A percentile compares a stretch with the other conserved stretches of the same genome.
phyloP scores from a whole-genome alignment of 148 eudicot species.

The Cornus kousa region DNA sequence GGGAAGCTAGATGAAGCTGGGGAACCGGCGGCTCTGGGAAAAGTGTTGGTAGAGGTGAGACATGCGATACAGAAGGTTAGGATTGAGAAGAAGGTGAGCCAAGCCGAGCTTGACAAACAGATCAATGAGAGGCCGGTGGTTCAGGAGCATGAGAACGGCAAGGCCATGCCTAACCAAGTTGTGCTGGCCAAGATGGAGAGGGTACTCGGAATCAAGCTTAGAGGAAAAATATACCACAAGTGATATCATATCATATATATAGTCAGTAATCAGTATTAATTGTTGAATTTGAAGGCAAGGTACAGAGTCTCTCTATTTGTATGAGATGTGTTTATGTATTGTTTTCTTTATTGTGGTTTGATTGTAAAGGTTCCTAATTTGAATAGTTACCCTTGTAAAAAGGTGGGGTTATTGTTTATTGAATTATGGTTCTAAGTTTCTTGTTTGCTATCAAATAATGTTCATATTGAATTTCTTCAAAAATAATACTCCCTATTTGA shows the following conservation, averaged over 20 bases:
- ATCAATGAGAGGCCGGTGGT: constrained; percentile 67
- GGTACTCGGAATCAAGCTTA: constrained; percentile 72
- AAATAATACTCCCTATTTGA: too few species aligned
- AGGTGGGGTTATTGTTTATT: too few species aligned
- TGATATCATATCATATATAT: constrained; percentile 3
- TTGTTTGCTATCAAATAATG: too few species aligned
- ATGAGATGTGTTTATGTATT: too few species aligned
- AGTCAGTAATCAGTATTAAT: too few species aligned
- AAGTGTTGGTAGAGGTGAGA: constrained; percentile 49
- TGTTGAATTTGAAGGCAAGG: too few species aligned
- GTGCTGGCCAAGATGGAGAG: constrained; percentile 69
- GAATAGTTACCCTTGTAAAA: too few species aligned
- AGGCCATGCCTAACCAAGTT: constrained; percentile 66
- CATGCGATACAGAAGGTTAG: constrained; percentile 67
- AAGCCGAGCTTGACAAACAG: constrained; percentile 59
- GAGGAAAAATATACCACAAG: constrained; percentile 42
- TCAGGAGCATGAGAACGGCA: constrained; percentile 85
- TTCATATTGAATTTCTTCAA: too few species aligned
- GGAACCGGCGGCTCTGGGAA: constrained; percentile 54
- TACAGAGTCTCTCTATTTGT: too few species aligned
- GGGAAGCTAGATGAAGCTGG: constrained; percentile 67
- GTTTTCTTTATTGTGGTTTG: too few species aligned
- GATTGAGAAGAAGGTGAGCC: constrained; percentile 78
- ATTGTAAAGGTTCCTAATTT: too few species aligned
- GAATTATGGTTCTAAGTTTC: too few species aligned